Conservation (phyloP, 176 grass and related monocot species). For the Phyllostachys edulis region DNA sequence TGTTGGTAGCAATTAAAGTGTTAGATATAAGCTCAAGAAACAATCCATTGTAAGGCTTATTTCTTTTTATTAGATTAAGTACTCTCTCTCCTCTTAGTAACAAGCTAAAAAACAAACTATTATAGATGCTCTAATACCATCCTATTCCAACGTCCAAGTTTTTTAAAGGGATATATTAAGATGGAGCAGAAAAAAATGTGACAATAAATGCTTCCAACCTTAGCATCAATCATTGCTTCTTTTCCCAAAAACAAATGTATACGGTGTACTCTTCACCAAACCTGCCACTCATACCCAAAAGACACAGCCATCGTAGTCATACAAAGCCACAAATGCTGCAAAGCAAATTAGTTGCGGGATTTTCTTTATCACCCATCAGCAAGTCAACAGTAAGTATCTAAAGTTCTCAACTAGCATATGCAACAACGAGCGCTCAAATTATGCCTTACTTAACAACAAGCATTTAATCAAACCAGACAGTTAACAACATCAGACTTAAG, state of each 20-base stretch:
- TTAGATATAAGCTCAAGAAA: too few relatives aligned
- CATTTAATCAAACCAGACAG: neutral
- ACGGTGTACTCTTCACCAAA: conserved; percentile 41
- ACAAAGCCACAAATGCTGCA: conserved; percentile 36
- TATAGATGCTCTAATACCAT: too few relatives aligned
- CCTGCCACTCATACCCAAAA: conserved; percentile 28
- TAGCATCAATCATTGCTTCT: conserved; percentile 38
- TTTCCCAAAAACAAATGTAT: neutral
- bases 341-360: conserved; percentile 30
- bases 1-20: too few relatives aligned
- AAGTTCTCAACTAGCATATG: conserved; percentile 25
- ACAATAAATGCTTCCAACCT: conserved; percentile 12
- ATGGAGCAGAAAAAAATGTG: conserved; percentile 1
- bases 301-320: conserved; percentile 7
- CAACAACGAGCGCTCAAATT: conserved; percentile 9
- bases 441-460: conserved; percentile 1
- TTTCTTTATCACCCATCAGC: conserved; percentile 16
- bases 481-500: neutral
- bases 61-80: too few relatives aligned
- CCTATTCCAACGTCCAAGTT: conserved; percentile 7
- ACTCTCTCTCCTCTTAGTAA: too few relatives aligned
- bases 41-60: too few relatives aligned
- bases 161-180: neutral
- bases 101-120: too few relatives aligned
- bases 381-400: neutral